Evolutionary conservation across 2,329 filamentous ascomycete species (phyloP), one percentile per base, ranked within the genome.

Genomic region (Tolypocladium pustulatum): DNA sequence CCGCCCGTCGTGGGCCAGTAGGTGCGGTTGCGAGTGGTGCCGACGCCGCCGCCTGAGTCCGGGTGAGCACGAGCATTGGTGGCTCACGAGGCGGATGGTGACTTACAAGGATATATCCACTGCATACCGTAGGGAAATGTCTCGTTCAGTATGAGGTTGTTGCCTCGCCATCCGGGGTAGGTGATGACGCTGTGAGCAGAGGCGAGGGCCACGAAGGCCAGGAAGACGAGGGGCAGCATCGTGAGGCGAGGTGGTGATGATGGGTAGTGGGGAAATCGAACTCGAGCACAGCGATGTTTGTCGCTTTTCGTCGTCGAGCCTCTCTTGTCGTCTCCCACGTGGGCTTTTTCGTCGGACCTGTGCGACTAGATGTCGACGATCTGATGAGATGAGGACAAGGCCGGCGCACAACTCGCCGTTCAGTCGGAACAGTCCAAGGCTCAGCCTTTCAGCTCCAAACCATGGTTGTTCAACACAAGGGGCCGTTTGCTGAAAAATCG

Each of bases 91-190:
- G 20, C 20, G 30, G 30, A 36, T 12, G 49, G 49, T 8, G 6
- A 57, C 90, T 76, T 78, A 96, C 91, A 97, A 73, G 92, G 91
- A 78, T 96, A 96, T 71, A 87, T 85, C 91, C 91, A 97, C 77
- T 96, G 89, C 89, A 94, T 93, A 75, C 91, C 92, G 65, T 89
- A 96, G 1, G 91, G 91, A 65, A 84, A 94, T 0, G 82, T 85
- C 2, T 83, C 84, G 71, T 91, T 95, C 51, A 87, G 88, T 69
- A 88, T 81, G 62, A 96, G 82, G 71, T 91, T 95, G 77, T 96
- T 87, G 63, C 91, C 91, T 81, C 91, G 78, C 86, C 88, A 93
- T 65, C 89, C 89, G 0, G 91, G 91, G 69, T 95, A 95, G 62
- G 87, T 86, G 71, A 96, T 87, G 69, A 96, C 82, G n/a, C 82